These are phyloP conservation scores for Trichocladium uniseriatum DNA, from an alignment of 495 filamentous ascomycete genomes.

Conservation along the genomic window DNA sequence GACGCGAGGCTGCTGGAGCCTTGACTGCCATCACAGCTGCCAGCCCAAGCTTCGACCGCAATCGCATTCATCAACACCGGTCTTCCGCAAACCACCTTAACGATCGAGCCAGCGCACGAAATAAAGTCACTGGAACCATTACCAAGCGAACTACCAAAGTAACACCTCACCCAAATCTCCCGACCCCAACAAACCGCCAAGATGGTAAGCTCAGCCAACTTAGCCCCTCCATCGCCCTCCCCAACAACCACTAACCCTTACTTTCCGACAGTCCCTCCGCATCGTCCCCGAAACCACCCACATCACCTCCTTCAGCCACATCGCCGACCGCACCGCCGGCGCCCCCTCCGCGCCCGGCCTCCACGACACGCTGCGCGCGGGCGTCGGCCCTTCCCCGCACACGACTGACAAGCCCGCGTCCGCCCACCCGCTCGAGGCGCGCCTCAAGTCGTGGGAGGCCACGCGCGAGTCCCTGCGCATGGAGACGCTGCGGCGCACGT, in stretches of 20 bases:
- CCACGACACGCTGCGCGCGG: slow-evolving; percentile 82
- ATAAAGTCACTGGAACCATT: too few species aligned
- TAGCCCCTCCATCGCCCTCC: background rate
- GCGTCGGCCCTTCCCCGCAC: slow-evolving; percentile 51
- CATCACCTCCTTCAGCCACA: slow-evolving; percentile 50
- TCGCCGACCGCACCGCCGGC: slow-evolving; percentile 43
- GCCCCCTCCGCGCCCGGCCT: slow-evolving; percentile 86
- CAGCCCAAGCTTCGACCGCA: slow-evolving; percentile 2
- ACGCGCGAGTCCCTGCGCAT: slow-evolving; percentile 84
- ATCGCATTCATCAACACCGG: slow-evolving; percentile 4
- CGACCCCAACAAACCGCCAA: slow-evolving; percentile 19
- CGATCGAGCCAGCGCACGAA: too few species aligned
- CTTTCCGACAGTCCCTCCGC: slow-evolving; percentile 63
- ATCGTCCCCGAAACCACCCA: slow-evolving; percentile 61
- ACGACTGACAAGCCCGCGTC: slow-evolving; percentile 40
- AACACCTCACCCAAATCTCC: background rate
- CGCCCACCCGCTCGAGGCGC: slow-evolving; percentile 82
- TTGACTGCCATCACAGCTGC: slow-evolving; percentile 12
- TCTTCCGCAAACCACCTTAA: background rate
- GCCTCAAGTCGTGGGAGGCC: slow-evolving; percentile 70
- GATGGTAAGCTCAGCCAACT: slow-evolving; percentile 42
- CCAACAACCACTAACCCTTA: slow-evolving; percentile 15
- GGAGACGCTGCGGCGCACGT: slow-evolving; percentile 72
- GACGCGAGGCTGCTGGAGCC: slow-evolving; percentile 39
- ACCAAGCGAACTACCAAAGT: too few species aligned